Evolutionary conservation across 768 basidiomycete genomes (phyloP), one percentile per base, ranked within the genome.

Genomic region (Asterophora parasitica): DNA sequence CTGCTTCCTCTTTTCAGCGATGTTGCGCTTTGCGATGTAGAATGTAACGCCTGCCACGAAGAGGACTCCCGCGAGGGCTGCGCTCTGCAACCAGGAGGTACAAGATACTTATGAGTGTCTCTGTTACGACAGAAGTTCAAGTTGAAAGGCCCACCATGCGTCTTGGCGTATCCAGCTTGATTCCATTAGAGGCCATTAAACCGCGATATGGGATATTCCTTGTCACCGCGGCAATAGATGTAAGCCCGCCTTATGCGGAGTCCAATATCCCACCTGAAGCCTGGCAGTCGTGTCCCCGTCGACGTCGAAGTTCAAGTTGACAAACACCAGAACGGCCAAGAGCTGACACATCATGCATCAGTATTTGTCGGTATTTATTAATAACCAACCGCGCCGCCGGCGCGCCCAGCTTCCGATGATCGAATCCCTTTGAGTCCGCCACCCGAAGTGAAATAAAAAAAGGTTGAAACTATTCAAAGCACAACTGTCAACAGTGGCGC

Each of bases 11-110:
- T 65, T 67, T 37, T 50, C 53, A 5, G 56, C 52, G 30, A 71
- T 65, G 17, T 51, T 55, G 42, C 59, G 58, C 54, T 68, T 72
- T 8, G 65, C 67, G 8, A 59, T 36, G 46, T 69, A 70, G 27
- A 71, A 63, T 0, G 63, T 53, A 4, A 60, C 47, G 10, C 66
- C 69, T 28, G 64, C 63, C 12, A 65, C 51, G 4, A 61, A 36
- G 12, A 71, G 58, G 4, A 58, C 58, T 4, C 65, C 66, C 36
- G 59, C 49, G 32, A 70, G 68, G 16, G 58, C 62, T 4, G 57
- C 44, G 17, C 54, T 59, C 69, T 71, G 35, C 31, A 48, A 27
- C 11, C 40, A 50, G 10, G 4, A 19, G 8, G 23, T 23, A 23
- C 23, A n/a, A n/a, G n/a, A n/a, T n/a, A n/a, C 23, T 3, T 23